phyloP scores from a whole-genome alignment of 257 asterid genomes.

The Schizonepeta tenuifolia region DNA sequence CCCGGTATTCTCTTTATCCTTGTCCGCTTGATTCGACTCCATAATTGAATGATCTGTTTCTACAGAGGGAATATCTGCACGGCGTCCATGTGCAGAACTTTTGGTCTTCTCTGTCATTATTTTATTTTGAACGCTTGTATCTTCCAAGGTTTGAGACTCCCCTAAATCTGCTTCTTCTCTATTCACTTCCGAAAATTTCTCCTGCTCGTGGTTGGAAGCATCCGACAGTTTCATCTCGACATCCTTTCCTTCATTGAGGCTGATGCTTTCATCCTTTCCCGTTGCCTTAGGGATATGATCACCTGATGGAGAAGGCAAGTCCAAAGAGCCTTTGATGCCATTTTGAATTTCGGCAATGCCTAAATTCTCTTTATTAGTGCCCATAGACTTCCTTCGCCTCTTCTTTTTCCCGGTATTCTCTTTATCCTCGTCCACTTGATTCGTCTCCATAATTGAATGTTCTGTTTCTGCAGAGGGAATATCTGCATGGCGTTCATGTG shows the following conservation, averaged over 20 bases:
- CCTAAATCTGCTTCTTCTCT: constrained; percentile 28
- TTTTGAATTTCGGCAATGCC: constrained; percentile 35
- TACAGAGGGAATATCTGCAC: constrained; percentile 27
- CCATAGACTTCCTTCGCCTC: constrained; percentile 39
- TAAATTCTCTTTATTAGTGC: constrained; percentile 34
- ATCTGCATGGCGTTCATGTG: constrained; percentile 28
- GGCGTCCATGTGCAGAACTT: constrained; percentile 20
- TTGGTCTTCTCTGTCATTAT: constrained; percentile 4
- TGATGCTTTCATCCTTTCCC: constrained; percentile 33
- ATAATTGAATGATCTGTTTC: constrained; percentile 39
- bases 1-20: constrained; percentile 9
- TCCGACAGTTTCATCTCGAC: constrained; percentile 35
- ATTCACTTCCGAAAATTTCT: constrained; percentile 29
- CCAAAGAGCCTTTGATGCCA: constrained; percentile 34
- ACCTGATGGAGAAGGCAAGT: constrained; percentile 16
- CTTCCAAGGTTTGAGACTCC: constrained; percentile 27
- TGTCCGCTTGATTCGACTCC: constrained; percentile 34
- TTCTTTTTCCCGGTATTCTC: constrained; percentile 16
- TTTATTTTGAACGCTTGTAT: constrained; percentile 13
- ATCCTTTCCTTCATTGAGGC: constrained; percentile 24
- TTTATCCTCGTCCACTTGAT: constrained; percentile 33
- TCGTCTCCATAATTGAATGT: constrained; percentile 34
- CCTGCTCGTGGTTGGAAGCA: constrained; percentile 26
- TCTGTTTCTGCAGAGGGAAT: constrained; percentile 32
- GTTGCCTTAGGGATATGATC: constrained; percentile 20